Evolutionary conservation across 257 asterid species (phyloP).

Genomic region (Rubia yunnanensis): DNA sequence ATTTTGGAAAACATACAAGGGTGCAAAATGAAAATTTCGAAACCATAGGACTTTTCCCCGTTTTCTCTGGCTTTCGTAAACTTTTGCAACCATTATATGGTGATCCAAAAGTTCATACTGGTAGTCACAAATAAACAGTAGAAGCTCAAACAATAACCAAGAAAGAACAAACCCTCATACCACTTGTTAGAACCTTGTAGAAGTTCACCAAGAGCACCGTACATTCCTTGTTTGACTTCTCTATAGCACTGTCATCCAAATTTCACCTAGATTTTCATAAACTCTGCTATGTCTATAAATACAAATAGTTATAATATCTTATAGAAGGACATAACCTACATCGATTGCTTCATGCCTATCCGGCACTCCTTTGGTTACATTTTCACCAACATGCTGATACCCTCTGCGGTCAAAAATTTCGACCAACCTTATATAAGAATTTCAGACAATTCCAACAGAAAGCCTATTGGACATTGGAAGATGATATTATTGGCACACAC

Average conservation of each 20-base stretch:
- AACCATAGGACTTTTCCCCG: too few relatives aligned
- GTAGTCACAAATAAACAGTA: background rate
- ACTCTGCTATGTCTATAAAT: background rate
- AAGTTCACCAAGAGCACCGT: slow-evolving; percentile 59
- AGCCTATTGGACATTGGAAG: background rate
- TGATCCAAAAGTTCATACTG: background rate
- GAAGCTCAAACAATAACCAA: background rate
- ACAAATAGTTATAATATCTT: background rate
- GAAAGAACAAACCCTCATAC: slow-evolving; percentile 26
- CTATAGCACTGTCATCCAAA: slow-evolving; percentile 53
- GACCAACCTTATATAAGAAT: background rate
- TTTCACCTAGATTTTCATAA: background rate
- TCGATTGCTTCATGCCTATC: slow-evolving; percentile 97
- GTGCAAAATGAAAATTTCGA: background rate
- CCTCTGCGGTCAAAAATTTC: slow-evolving; percentile 47
- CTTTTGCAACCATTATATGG: background rate
- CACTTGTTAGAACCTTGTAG: slow-evolving; percentile 68
- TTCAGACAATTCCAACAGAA: background rate
- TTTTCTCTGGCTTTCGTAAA: background rate
- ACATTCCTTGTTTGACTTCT: slow-evolving; percentile 68
- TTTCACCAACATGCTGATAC: slow-evolving; percentile 68
- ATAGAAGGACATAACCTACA: slow-evolving; percentile 36
- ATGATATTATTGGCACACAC: slow-evolving; percentile 24
- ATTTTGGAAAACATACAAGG: too few relatives aligned
- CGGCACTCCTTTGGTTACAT: slow-evolving; percentile 70